Base-by-base conservation (phyloP, 768 basidiomycete genomes). In the Naganishia vaughanmartiniae region DNA sequence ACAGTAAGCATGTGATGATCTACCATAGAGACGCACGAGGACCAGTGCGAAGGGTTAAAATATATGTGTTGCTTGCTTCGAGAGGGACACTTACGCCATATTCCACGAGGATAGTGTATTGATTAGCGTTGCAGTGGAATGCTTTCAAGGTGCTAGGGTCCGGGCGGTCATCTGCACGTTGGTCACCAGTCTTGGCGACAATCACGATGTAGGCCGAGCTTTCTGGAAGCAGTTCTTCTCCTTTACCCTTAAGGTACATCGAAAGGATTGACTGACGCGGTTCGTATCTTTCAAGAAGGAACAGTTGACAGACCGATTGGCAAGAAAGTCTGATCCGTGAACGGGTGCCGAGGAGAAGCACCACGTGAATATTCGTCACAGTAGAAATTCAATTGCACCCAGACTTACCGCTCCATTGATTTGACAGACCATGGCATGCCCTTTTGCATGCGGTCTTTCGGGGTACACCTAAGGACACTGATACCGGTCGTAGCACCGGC, bases 301-400 rank as follows among this genome's bases (percentile, higher is more conserved):
- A 73, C 79, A 34, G 74, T 76, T 33, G 76, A 78, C 48, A 82
- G 81, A 6, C 92, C 91, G 91, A 98, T 93, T 11, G 96, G 95
- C 72, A 97, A 86, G 81, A 98, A 99, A 17, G 90, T 89, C 79
- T 98, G 96, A 75, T 89, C 95, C 14, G 91, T 94, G 79, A 85
- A 90, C 33, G 88, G 85, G 77, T 99, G 96, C 34, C 79, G n/a
- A 46, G 14, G 15, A 10, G 19, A 17, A 28, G 1, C 26, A 4
- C 54, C 56, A 30, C 21, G 42, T 63, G 42, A 63, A 21, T 34
- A 36, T 65, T 36, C 24, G 31, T 7, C 21, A 21, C 2, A 39
- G 57, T 4, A 14, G 15, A n/a, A n/a, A 26, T 4, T 12, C 15
- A 26, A 63, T 19, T 14, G 28, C 60, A 36, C 46, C 12, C 17